phyloP scores from a whole-genome alignment of 2,329 filamentous ascomycete species.

The Aspergillus brunneoviolaceus region DNA sequence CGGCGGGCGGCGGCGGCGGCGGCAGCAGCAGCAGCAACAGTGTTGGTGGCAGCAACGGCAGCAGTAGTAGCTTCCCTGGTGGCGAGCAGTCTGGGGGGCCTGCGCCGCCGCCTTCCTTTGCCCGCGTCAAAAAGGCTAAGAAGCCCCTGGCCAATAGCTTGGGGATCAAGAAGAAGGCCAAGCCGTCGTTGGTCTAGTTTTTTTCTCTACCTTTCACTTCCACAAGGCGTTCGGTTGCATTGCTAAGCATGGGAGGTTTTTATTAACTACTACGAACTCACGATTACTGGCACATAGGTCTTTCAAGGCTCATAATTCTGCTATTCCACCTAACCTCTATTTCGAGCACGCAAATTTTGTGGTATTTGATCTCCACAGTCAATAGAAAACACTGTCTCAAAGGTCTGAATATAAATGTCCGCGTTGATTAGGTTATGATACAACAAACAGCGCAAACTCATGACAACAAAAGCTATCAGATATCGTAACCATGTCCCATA shows the following conservation, averaged over 20 bases:
- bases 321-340: not conserved
- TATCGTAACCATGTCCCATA: slow-evolving; percentile 18
- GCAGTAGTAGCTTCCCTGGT: slow-evolving; percentile 7
- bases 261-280: not conserved
- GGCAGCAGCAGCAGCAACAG: slow-evolving; percentile 20
- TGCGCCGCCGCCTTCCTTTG: slow-evolving; percentile 64
- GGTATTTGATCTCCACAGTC: not conserved
- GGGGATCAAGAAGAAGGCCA: slow-evolving; percentile 86
- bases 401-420: not conserved
- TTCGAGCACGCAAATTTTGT: not conserved
- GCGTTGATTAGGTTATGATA: slow-evolving; percentile 12
- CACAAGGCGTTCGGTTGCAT: slow-evolving; percentile 13
- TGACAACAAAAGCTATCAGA: slow-evolving; percentile 10
- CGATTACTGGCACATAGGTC: not conserved
- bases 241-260: not conserved
- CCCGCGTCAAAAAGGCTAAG: slow-evolving; percentile 79
- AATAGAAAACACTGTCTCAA: slow-evolving; percentile 2
- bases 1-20: not conserved
- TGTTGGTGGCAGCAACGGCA: no score
- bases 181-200: slow-evolving; percentile 52
- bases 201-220: not conserved
- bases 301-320: not conserved
- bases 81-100: slow-evolving; percentile 37
- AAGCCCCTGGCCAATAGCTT: slow-evolving; percentile 73
- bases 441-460: not conserved